Evolutionary conservation across 2,329 filamentous ascomycete species (phyloP).

Genomic region (Diaporthe amygdali): DNA sequence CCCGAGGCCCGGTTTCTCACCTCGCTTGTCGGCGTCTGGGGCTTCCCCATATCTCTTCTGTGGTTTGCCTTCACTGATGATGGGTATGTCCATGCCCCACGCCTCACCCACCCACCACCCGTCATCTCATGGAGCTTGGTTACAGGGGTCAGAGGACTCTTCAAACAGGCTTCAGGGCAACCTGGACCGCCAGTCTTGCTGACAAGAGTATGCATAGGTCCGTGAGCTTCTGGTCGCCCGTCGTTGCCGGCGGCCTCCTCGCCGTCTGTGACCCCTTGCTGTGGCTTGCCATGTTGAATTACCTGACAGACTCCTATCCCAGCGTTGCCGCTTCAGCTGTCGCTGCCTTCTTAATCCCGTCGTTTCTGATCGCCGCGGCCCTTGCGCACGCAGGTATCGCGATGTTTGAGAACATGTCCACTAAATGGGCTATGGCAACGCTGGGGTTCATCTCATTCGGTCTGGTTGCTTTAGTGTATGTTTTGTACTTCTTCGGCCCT

Average conservation of each 20-base stretch:
- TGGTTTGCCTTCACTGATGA: slow-evolving; percentile 49
- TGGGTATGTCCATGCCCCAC: slow-evolving; percentile 32
- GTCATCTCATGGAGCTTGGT: neutral
- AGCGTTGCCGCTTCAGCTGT: slow-evolving; percentile 46
- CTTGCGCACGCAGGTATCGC: slow-evolving; percentile 41
- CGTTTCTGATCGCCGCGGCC: slow-evolving; percentile 45
- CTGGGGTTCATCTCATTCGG: slow-evolving; percentile 45
- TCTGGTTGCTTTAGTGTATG: slow-evolving; percentile 44
- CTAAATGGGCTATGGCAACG: slow-evolving; percentile 46
- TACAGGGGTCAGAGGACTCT: neutral
- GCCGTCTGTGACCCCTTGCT: slow-evolving; percentile 48
- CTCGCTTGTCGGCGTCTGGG: slow-evolving; percentile 47
- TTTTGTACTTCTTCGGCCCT: slow-evolving; percentile 45
- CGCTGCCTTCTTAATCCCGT: slow-evolving; percentile 48
- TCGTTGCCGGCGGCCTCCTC: slow-evolving; percentile 44
- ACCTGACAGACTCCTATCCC: slow-evolving; percentile 47
- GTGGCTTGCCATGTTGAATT: slow-evolving; percentile 49
- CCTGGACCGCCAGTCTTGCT: neutral
- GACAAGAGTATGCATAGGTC: neutral
- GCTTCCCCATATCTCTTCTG: slow-evolving; percentile 45
- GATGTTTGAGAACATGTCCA: slow-evolving; percentile 42
- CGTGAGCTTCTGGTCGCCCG: slow-evolving; percentile 43
- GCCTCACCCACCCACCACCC: neutral
- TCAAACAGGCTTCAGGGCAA: neutral
- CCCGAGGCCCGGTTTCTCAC: slow-evolving; percentile 47